Percentiles rank a stretch among this genome's conserved stretches.
These are phyloP conservation scores for Coniosporium apollinis DNA, from an alignment of 495 filamentous ascomycete genomes.

Conservation along the genomic window DNA sequence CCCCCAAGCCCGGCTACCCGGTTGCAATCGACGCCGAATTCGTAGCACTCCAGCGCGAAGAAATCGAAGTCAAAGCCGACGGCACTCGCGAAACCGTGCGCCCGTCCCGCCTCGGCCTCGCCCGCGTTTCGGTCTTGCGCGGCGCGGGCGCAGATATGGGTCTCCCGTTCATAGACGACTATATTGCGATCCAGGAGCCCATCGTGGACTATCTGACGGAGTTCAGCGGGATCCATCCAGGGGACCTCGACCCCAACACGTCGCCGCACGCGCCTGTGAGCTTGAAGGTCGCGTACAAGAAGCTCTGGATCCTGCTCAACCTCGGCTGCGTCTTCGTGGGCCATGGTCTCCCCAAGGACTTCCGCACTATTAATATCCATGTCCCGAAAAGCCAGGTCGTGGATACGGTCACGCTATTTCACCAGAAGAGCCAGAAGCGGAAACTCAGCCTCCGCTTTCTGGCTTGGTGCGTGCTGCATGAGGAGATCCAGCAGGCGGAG, in stretches of 20 bases:
- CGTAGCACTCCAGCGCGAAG: conserved; percentile 73
- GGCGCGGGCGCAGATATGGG: conserved; percentile 61
- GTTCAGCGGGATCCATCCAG: conserved; percentile 75
- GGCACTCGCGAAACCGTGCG: conserved; percentile 73
- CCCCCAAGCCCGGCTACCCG: conserved; percentile 49
- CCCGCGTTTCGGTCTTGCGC: conserved; percentile 73
- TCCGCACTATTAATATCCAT: conserved; percentile 94
- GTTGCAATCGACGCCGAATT: conserved; percentile 94
- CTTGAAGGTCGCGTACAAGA: conserved; percentile 89
- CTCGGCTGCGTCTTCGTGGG: conserved; percentile 87
- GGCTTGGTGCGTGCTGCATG: conserved; percentile 71
- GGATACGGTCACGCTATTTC: conserved; percentile 82
- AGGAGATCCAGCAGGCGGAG: conserved; percentile 75
- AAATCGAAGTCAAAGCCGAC: conserved; percentile 85
- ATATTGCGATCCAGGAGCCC: conserved; percentile 74
- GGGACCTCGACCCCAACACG: conserved; percentile 59
- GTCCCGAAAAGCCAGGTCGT: conserved; percentile 82
- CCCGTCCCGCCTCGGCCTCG: conserved; percentile 68
- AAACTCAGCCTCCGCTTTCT: conserved; percentile 78
- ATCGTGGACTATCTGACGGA: conserved; percentile 93
- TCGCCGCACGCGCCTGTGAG: conserved; percentile 68
- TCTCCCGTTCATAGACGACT: conserved; percentile 88
- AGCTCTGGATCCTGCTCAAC: conserved; percentile 91
- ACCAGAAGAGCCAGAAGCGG: conserved; percentile 47
- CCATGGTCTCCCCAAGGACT: conserved; percentile 83